These are phyloP conservation scores for Penstemon davidsonii DNA, from an alignment of 257 asterid genomes.

Conservation along the genomic window DNA sequence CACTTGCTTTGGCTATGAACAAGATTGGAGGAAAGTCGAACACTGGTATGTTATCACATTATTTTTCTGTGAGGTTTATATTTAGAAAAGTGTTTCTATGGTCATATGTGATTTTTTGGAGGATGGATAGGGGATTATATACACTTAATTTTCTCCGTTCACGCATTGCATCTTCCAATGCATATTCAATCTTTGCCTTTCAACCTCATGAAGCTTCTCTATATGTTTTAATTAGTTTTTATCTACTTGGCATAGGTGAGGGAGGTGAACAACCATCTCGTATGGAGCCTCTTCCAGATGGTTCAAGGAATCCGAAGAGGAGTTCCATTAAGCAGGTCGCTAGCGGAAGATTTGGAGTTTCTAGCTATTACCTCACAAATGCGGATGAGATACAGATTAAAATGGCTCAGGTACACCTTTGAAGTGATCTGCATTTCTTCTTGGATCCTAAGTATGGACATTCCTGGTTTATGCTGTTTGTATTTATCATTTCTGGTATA, in stretches of 20 bases:
- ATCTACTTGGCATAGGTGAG: slow-evolving; percentile 60
- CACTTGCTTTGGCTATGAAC: slow-evolving; percentile 97
- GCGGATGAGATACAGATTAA: slow-evolving; percentile 95
- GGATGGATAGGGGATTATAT: background rate
- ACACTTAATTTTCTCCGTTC: background rate
- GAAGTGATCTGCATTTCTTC: too few species aligned
- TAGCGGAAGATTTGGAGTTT: slow-evolving; percentile 99
- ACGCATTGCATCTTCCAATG: background rate
- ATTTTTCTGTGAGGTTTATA: background rate
- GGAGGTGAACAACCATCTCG: slow-evolving; percentile 99
- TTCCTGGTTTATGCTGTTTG: too few species aligned
- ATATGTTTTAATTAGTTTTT: slow-evolving; percentile 4
- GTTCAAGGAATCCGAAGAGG: slow-evolving; percentile 86
- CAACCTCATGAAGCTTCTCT: slow-evolving; percentile 8
- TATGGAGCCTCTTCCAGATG: slow-evolving; percentile 91
- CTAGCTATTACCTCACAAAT: slow-evolving; percentile 94
- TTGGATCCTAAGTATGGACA: too few species aligned
- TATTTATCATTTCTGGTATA: slow-evolving; percentile 4
- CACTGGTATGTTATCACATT: slow-evolving; percentile 55
- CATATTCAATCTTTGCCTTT: background rate
- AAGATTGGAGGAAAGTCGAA: slow-evolving; percentile 92
- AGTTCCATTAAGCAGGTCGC: slow-evolving; percentile 99
- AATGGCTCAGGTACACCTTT: slow-evolving; percentile 16
- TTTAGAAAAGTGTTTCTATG: background rate
- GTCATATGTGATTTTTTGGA: background rate